These are phyloP conservation scores for Microdochium bolleyi DNA, from an alignment of 2,329 filamentous ascomycete species.

Conservation along the genomic window DNA sequence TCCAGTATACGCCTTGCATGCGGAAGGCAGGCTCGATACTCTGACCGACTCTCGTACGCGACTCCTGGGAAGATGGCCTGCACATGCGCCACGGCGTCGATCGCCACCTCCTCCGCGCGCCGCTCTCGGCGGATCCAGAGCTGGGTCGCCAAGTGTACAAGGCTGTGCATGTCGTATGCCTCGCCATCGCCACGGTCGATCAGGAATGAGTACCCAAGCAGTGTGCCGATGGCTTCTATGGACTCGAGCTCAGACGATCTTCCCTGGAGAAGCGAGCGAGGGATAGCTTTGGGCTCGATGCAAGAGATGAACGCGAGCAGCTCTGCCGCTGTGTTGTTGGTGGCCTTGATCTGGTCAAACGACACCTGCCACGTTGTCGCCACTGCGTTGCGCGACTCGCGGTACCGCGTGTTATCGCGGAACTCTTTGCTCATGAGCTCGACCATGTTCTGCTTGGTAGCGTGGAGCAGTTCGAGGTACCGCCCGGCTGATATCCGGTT, in stretches of 20 bases:
- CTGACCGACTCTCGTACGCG: background rate
- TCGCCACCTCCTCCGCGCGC: background rate
- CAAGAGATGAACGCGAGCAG: slow-evolving; percentile 29
- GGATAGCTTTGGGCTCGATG: slow-evolving; percentile 30
- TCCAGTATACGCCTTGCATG: slow-evolving; percentile 15
- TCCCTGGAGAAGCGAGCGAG: slow-evolving; percentile 21
- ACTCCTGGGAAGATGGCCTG: slow-evolving; percentile 4
- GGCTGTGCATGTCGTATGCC: slow-evolving; percentile 25
- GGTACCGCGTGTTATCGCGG: slow-evolving; percentile 22
- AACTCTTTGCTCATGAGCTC: slow-evolving; percentile 24
- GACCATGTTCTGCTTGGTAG: slow-evolving; percentile 20
- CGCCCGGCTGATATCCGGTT: slow-evolving; percentile 12
- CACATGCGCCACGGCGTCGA: slow-evolving; percentile 1
- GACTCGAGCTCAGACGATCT: slow-evolving; percentile 5
- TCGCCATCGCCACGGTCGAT: slow-evolving; percentile 11
- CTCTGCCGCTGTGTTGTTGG: slow-evolving; percentile 19
- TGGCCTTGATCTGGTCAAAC: slow-evolving; percentile 25
- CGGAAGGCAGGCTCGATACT: slow-evolving; percentile 17
- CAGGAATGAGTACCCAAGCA: slow-evolving; percentile 24
- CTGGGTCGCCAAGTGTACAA: slow-evolving; percentile 23
- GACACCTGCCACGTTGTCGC: slow-evolving; percentile 30
- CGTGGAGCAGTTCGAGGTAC: slow-evolving; percentile 24
- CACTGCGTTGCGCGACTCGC: slow-evolving; percentile 21
- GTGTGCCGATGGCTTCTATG: slow-evolving; percentile 17
- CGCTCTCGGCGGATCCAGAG: slow-evolving; percentile 16